Evolutionary conservation across 2,329 filamentous ascomycete genomes (phyloP), one percentile per base, ranked within the genome.

Genomic region (Alternaria conjuncta): DNA sequence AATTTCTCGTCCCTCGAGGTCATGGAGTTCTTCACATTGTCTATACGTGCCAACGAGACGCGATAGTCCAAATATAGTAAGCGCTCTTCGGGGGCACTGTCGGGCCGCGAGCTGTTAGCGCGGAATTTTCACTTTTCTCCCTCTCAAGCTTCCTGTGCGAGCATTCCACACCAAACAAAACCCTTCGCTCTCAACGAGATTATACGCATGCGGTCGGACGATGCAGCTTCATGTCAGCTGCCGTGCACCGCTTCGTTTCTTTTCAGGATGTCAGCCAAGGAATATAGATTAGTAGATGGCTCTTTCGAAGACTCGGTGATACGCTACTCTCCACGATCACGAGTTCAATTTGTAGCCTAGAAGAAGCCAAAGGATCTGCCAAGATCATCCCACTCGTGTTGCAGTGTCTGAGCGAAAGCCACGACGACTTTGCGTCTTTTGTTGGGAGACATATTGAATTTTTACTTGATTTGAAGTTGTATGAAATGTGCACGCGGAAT

Each of bases 351-450:
- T 91, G 82, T 84, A 87, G 92, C 92, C 92, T 88, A 95, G 84
- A 95, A 78, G 78, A 86, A 91, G 83, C 86, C 75, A 83, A 89
- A 89, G 86, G 86, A 91, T 89, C 90, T 92, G 90, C 91, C 91
- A 93, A 93, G 90, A 89, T 90, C 86, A 89, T 92, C 92, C 93
- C 91, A 89, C 88, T 93, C 91, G 92, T 95, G 92, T 94, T 95
- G 92, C 92, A 94, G 89, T 87, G 85, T 92, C 87, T 81, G 86
- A 92, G 89, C 88, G 81, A 80, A 82, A 83, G 90, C 90, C 78
- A 89, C 92, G 91, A 93, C 86, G 88, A 88, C 86, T 88, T 90
- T 94, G 92, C 91, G 92, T 95, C 92, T 90, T 88, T 87, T 87
- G 85, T 86, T 88, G 92, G 93, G 92, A 94, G 87, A 95, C 80